Evolutionary conservation across 768 basidiomycete species (phyloP), one percentile per base, ranked within the genome.

Genomic region (Kwoniella dendrophila): DNA sequence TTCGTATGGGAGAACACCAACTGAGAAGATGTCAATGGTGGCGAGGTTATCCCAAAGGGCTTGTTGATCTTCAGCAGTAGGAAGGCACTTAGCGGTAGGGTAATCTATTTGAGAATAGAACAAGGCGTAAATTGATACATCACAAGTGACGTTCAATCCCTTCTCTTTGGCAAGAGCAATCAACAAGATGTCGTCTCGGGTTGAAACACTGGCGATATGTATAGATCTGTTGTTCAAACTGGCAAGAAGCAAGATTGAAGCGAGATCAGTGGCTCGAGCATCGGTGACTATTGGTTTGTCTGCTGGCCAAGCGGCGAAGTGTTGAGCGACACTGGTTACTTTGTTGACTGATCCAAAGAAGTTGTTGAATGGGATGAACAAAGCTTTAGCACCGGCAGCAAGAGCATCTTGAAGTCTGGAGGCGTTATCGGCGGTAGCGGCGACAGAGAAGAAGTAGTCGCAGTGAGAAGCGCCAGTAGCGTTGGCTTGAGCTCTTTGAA

Each of bases 241-340:
- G n/a, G 95, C 93, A 48, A 98, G 81, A 27, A 99, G 84, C 32
- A 99, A 85, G 36, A 97, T 85, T 0, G 95, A 96, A 1, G 96
- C 95, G 11, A 98, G 85, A 67, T 93, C 89, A 2, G 92, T 88
- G 12, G 90, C 88, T 74, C 88, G 88, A 22, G 96, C 95, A 74
- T 98, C 89, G 2, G 95, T 93, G 56, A 97, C 83, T 73, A 99
- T 90, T n/a, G 88, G 88, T 81, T 92, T 95, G 70, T 96, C 90
- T 3, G 80, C 68, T 0, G 94, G 88, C 95, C 96, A 98, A 0
- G 88, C 83, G 6, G 89, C 83, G 76, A 99, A 96, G 78, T 96
- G 90, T 11, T 86, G 83, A 0, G 94, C 91, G 51, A 94, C 85
- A 11, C 84, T 83, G 18, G 91, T 85, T 54, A 96, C 82, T 48